A percentile compares a stretch with the other conserved stretches of the same genome.
These are phyloP conservation scores for Barnettozyma vustinii DNA, from an alignment of 805 yeast species.

Conservation along the genomic window DNA sequence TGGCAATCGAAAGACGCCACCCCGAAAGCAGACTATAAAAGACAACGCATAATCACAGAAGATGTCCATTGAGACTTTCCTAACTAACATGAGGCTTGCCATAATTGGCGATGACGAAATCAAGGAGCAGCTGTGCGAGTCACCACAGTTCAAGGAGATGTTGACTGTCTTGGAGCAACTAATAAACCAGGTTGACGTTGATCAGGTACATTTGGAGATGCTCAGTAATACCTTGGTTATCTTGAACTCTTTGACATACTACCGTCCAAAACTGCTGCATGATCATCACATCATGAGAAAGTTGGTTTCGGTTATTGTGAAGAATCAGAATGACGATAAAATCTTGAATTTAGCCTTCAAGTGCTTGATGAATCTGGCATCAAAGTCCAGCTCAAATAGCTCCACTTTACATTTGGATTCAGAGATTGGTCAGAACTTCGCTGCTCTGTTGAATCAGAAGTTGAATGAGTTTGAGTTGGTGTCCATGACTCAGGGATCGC, in stretches of 20 bases:
- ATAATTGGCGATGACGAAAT: slow-evolving; percentile 11
- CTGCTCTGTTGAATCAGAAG: not conserved
- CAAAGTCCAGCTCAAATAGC: not conserved
- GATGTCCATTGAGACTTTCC: slow-evolving; percentile 7
- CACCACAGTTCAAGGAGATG: slow-evolving; percentile 6
- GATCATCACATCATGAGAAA: slow-evolving; percentile 9
- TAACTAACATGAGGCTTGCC: slow-evolving; percentile 8
- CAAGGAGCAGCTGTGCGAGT: slow-evolving; percentile 2
- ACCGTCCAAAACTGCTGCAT: slow-evolving; percentile 9
- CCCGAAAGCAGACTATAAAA: not conserved
- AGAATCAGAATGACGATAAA: slow-evolving; percentile 2
- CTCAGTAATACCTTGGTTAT: slow-evolving; percentile 15
- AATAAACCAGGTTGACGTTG: not conserved
- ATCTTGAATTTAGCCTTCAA: slow-evolving; percentile 5
- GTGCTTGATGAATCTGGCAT: slow-evolving; percentile 6
- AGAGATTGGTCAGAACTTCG: slow-evolving; percentile 3
- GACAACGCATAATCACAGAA: not conserved
- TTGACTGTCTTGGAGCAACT: slow-evolving; percentile 2
- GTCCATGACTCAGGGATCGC: slow-evolving; percentile 2
- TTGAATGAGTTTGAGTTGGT: not conserved
- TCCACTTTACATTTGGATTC: not conserved
- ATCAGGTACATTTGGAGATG: slow-evolving; percentile 10
- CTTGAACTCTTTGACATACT: slow-evolving; percentile 19
- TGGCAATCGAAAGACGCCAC: not conserved
- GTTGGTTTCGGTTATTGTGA: slow-evolving; percentile 12